Conservation (phyloP, 2,329 filamentous ascomycete genomes). For the Zarea fungicola region DNA sequence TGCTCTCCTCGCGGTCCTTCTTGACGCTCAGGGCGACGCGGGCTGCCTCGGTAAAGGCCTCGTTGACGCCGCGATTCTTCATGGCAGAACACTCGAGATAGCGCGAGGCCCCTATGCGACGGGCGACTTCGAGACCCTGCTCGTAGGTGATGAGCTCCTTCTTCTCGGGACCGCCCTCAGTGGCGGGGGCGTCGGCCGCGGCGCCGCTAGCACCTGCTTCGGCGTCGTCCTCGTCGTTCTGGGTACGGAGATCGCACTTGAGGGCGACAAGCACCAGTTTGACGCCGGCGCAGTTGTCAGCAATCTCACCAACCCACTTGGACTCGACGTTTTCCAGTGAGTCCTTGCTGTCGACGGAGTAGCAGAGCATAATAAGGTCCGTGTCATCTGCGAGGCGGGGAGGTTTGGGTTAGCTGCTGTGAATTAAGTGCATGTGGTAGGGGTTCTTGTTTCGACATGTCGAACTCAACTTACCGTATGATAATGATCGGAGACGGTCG, state of each 20-base stretch:
- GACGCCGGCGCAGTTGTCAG: slow-evolving; percentile 93
- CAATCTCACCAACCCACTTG: slow-evolving; percentile 97
- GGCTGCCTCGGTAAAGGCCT: slow-evolving; percentile 96
- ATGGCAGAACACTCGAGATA: slow-evolving; percentile 99
- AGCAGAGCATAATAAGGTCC: slow-evolving; percentile 98
- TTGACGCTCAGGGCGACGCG: slow-evolving; percentile 79
- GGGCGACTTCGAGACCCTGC: slow-evolving; percentile 83
- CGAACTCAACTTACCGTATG: slow-evolving; percentile 80
- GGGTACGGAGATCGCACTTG: slow-evolving; percentile 92
- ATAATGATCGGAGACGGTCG: slow-evolving; percentile 88
- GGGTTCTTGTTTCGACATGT: too few relatives aligned
- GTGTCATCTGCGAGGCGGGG: slow-evolving; percentile 61
- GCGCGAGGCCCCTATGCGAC: slow-evolving; percentile 84
- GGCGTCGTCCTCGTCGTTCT: slow-evolving; percentile 65
- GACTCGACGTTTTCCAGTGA: slow-evolving; percentile 97
- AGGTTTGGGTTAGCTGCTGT: neutral
- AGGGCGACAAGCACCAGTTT: slow-evolving; percentile 92
- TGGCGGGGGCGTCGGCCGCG: slow-evolving; percentile 20
- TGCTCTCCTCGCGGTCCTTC: slow-evolving; percentile 57
- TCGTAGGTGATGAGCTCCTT: slow-evolving; percentile 82
- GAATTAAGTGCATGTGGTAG: neutral
- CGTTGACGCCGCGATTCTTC: slow-evolving; percentile 95
- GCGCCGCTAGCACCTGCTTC: slow-evolving; percentile 41
- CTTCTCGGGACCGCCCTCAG: slow-evolving; percentile 47
- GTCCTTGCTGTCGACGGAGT: slow-evolving; percentile 92